Percentiles rank a stretch among this genome's conserved stretches.
Conservation (phyloP, 169 alveolate species). For the Condylostoma magnum region DNA sequence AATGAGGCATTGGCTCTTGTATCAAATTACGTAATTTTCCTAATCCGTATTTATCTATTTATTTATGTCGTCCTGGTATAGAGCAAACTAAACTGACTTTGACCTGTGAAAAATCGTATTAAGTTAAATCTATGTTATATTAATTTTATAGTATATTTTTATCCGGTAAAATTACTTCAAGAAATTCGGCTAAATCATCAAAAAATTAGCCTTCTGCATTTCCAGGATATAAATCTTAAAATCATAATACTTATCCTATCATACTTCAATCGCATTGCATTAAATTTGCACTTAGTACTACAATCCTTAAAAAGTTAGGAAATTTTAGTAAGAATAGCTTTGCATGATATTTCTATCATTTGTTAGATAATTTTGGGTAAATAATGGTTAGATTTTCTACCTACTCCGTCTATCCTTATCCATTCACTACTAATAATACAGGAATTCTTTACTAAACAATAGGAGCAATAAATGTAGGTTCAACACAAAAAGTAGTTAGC, state of each 20-base stretch:
- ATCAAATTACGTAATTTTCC: not conserved
- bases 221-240: constrained; percentile 49
- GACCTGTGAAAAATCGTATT: constrained; percentile 44
- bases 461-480: constrained; percentile 12
- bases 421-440: not conserved
- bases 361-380: not conserved
- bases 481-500: constrained; percentile 17
- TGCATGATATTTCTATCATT: constrained; percentile 53
- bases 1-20: not conserved
- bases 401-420: not conserved
- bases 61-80: constrained; percentile 38
- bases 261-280: constrained; percentile 48
- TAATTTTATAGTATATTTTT: not conserved
- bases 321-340: constrained; percentile 52
- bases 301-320: constrained; percentile 46
- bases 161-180: constrained; percentile 1
- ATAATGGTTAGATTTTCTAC: not conserved
- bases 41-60: not conserved
- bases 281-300: constrained; percentile 51
- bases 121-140: constrained; percentile 36
- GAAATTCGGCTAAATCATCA: not conserved
- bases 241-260: constrained; percentile 56
- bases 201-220: not conserved
- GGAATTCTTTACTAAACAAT: not conserved
- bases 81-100: constrained; percentile 44